Base-by-base conservation (phyloP, 2,329 filamentous ascomycete species). In the Graphilbum ipis-grandicollis region DNA sequence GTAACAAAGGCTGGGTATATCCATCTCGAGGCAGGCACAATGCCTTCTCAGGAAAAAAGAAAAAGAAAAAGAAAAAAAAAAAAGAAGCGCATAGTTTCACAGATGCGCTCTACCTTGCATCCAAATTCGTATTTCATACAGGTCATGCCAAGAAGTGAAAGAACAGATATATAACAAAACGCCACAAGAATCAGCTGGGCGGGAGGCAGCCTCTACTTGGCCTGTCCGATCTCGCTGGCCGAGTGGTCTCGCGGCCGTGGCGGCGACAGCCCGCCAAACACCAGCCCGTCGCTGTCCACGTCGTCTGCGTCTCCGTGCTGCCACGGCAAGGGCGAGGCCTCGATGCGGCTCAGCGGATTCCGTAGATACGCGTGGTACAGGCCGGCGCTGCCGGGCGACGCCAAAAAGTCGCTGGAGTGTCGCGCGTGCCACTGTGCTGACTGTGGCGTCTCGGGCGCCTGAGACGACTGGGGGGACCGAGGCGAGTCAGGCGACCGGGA, bases 191-290 rank as follows among this genome's bases (percentile, higher is more conserved):
- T 6, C 5, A 23, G 21, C 6, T n/a, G n/a, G n/a, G n/a, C n/a
- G n/a, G n/a, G 9, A n/a, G 28, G 28, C 9, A 29, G 28, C n/a
- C n/a, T n/a, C n/a, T n/a, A n/a, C n/a, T n/a, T n/a, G n/a, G n/a
- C n/a, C n/a, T n/a, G n/a, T n/a, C n/a, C n/a, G n/a, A n/a, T n/a
- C n/a, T n/a, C n/a, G n/a, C n/a, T n/a, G n/a, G n/a, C n/a, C n/a
- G n/a, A n/a, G n/a, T n/a, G n/a, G 10, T 14, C 22, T 14, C 25
- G 29, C n/a, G 33, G 34, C 12, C 65, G 65, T 9, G 63, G 60
- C 2, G 67, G 65, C 17, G 66, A 65, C 5, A 69, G 49, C 3
- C 62, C 65, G 5, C 56, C 60, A 8, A 60, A 42, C 17, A 60
- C 43, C 15, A 59, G n/a, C n/a, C 21, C 42, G 29, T 55, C 46